Evolutionary conservation across 2,329 filamentous ascomycete species (phyloP), one percentile per base, ranked within the genome.

Genomic region (Hymenoscyphus fraxineus): DNA sequence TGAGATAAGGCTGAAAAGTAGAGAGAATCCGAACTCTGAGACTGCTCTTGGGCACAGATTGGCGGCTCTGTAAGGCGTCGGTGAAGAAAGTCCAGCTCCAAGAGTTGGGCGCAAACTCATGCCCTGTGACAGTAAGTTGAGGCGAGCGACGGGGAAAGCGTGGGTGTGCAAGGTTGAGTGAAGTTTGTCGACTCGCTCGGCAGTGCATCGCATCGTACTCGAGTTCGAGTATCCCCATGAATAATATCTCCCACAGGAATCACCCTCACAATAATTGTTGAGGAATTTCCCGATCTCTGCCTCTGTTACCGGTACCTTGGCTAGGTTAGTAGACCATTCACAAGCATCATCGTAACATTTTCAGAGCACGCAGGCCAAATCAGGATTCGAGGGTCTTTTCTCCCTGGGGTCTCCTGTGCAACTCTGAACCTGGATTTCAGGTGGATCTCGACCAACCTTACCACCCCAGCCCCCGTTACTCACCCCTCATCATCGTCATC

Each of bases 401-500:
- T 12, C 15, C 54, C 13, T 35, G 31, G 27, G 27, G 16, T 19
- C 31, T 32, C 27, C 55, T 35, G 55, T 27, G 31, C 31, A 57
- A 19, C 15, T 57, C 13, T 13, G 7, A 16, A 22, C 16, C 44
- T 38, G 31, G 35, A 38, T 57, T 57, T 57, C 5, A 27, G 27
- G 27, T 57, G 54, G 54, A 38, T 57, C 31, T 32, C 13, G 16
- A 22, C 54, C 22, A 32, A 32, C 27, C 27, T 27, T 27, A 27
- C 27, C 27, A 6, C 54, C 54, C 55, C 47, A 54, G 31, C 55
- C 55, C 32, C 32, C 55, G 15, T 38, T 38, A 32, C 55, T 32
- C 31, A 35, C 55, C 55, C 55, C 55, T 57, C 55, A 57, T 57
- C 47, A 38, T 35, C 55, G 55, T 57, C 55, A 57, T 57, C 15